Evolutionary conservation across 768 basidiomycete genomes (phyloP).

Genomic region (Leccinum rimulosum): DNA sequence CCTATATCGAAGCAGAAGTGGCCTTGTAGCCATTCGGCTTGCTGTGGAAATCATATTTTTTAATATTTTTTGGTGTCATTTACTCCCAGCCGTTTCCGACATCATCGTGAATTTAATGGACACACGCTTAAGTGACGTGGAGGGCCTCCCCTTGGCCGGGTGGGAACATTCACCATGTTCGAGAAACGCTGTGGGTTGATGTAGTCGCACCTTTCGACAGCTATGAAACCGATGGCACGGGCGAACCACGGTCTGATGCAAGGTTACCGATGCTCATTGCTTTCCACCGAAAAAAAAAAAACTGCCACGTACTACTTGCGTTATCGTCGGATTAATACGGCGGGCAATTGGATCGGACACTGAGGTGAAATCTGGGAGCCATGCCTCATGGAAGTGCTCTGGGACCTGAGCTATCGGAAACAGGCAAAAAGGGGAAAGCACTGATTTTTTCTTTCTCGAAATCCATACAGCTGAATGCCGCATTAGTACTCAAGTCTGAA

Average conservation of each 20-base stretch:
- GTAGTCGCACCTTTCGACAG: neutral
- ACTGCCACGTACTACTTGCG: neutral
- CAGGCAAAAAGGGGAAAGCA: neutral
- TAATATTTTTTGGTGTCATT: neutral
- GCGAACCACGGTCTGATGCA: neutral
- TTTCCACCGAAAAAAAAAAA: neutral
- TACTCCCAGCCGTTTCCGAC: conserved; percentile 2
- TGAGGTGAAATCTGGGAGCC: neutral
- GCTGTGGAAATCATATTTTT: neutral
- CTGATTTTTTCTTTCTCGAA: conserved; percentile 1
- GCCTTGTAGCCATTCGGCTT: neutral
- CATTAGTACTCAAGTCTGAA: neutral
- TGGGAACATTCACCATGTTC: neutral
- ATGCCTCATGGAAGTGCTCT: conserved; percentile 7
- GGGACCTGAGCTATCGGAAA: conserved; percentile 9
- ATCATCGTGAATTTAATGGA: neutral
- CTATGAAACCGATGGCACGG: neutral
- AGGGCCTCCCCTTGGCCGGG: neutral
- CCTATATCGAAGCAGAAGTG: neutral
- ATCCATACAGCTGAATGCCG: conserved; percentile 9
- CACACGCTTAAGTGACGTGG: neutral
- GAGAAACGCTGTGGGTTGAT: neutral
- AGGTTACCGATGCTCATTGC: neutral
- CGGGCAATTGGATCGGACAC: neutral
- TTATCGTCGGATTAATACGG: neutral